A percentile compares a stretch with the other conserved stretches of the same genome.
These are phyloP conservation scores for Orbilia ellipsospora DNA, from an alignment of 2,329 filamentous ascomycete species.

Conservation along the genomic window DNA sequence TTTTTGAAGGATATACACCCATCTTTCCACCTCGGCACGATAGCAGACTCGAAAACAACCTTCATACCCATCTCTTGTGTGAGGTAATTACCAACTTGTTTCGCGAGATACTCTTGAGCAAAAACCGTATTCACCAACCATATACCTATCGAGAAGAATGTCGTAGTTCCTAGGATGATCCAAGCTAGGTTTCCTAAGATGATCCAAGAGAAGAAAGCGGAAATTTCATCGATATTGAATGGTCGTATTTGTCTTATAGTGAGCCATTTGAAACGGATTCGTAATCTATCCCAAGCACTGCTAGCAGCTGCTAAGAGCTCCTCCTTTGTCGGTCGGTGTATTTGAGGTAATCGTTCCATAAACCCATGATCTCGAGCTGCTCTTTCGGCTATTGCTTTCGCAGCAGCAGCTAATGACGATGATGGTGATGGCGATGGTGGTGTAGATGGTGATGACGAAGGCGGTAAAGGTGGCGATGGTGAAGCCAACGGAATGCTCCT, in stretches of 20 bases:
- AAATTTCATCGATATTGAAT: constrained; percentile 96
- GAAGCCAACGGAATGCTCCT: neutral
- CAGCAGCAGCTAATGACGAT: constrained; percentile 38
- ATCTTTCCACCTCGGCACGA: constrained; percentile 94
- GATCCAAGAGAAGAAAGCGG: constrained; percentile 94
- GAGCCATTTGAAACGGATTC: constrained; percentile 96
- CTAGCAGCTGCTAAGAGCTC: constrained; percentile 91
- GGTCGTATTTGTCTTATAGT: constrained; percentile 92
- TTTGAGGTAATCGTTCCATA: constrained; percentile 73
- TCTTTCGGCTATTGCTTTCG: constrained; percentile 47
- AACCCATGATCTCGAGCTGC: constrained; percentile 64
- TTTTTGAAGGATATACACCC: constrained; percentile 97
- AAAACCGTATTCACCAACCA: constrained; percentile 95
- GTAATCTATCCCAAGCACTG: constrained; percentile 89
- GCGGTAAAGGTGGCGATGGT: too few relatives aligned
- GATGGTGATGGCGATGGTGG: too few relatives aligned
- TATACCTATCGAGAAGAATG: constrained; percentile 92
- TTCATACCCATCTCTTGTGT: constrained; percentile 93
- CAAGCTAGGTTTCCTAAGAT: constrained; percentile 92
- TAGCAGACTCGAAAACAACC: constrained; percentile 96
- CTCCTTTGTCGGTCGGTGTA: constrained; percentile 92
- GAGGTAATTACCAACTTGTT: constrained; percentile 94
- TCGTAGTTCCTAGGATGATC: constrained; percentile 96
- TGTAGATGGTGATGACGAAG: too few relatives aligned
- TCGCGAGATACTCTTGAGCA: constrained; percentile 93